Percentiles rank a stretch among this genome's conserved stretches.
Conservation (phyloP, 345 rosid species). For the Brassica cretica region DNA sequence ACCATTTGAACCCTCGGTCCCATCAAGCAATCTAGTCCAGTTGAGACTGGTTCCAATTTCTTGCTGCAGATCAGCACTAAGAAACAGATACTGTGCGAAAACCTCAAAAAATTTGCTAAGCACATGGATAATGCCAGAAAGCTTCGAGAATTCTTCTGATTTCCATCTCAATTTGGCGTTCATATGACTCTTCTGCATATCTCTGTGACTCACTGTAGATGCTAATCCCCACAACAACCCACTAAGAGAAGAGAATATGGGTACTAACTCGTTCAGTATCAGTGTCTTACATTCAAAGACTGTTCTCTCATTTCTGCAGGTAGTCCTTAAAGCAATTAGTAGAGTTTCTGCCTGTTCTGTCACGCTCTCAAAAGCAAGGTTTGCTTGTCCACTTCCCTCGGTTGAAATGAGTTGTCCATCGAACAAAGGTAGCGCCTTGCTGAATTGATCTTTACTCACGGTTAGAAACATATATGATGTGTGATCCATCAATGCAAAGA, state of each 20-base stretch:
- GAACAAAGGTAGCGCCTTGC: conserved; percentile 35
- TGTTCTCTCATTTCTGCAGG: conserved; percentile 33
- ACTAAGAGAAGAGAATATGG: conserved; percentile 59
- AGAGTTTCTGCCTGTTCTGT: conserved; percentile 57
- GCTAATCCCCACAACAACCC: conserved; percentile 90
- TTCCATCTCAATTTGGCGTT: conserved; percentile 47
- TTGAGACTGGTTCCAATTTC: conserved; percentile 36
- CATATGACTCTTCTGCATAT: conserved; percentile 38
- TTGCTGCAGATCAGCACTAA: conserved; percentile 40
- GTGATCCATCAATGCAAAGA: conserved; percentile 74
- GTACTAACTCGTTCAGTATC: conserved; percentile 50
- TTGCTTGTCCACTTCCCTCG: conserved; percentile 51
- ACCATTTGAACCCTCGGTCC: conserved; percentile 33
- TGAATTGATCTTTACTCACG: conserved; percentile 49
- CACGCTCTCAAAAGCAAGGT: conserved; percentile 49
- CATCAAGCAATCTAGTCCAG: conserved; percentile 40
- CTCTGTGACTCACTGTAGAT: conserved; percentile 49
- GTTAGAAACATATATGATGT: conserved; percentile 63
- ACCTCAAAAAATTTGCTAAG: conserved; percentile 50
- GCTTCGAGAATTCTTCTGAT: conserved; percentile 43
- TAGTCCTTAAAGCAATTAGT: conserved; percentile 46
- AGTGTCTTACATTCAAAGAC: conserved; percentile 38
- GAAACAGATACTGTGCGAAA: conserved; percentile 44
- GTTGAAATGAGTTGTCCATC: conserved; percentile 35
- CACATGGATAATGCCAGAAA: conserved; percentile 40